A percentile compares a stretch with the other conserved stretches of the same genome.
Evolutionary conservation across 441 rosid genomes (phyloP).

Genomic region (Lepidium campestre): DNA sequence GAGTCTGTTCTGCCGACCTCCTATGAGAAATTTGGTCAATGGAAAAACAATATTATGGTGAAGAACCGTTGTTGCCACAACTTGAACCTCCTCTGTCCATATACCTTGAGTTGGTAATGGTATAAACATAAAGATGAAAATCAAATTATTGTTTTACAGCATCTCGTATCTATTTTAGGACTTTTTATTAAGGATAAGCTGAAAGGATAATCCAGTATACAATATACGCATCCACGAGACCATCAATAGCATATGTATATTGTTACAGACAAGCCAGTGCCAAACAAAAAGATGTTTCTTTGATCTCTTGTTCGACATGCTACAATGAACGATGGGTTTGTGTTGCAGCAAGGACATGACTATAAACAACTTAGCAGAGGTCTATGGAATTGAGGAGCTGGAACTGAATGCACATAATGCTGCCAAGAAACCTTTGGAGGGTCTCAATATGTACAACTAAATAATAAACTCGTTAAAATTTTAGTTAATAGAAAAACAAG

Average conservation of each 20-base stretch:
- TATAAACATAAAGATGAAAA: constrained; percentile 27
- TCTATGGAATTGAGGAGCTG: too few relatives aligned
- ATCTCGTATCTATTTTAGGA: not conserved
- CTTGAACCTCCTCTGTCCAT: constrained; percentile 96
- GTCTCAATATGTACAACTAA: too few relatives aligned
- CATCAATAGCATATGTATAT: constrained; percentile 95
- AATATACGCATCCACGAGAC: constrained; percentile 78
- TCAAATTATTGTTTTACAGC: not conserved
- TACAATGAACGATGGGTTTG: constrained; percentile 55
- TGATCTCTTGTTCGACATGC: constrained; percentile 90
- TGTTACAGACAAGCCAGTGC: constrained; percentile 70
- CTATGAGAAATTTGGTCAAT: constrained; percentile 93
- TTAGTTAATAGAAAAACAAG: too few relatives aligned
- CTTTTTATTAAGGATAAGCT: constrained; percentile 68
- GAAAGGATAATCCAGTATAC: constrained; percentile 68
- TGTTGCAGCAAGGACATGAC: constrained; percentile 54
- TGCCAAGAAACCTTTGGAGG: too few relatives aligned
- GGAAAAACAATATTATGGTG: constrained; percentile 71
- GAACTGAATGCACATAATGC: too few relatives aligned
- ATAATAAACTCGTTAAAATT: too few relatives aligned
- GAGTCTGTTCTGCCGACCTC: constrained; percentile 71
- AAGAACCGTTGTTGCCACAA: constrained; percentile 91
- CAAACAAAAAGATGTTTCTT: constrained; percentile 88
- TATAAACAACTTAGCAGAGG: constrained; percentile 6
- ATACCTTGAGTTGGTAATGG: constrained; percentile 97